A percentile compares a stretch with the other conserved stretches of the same genome.
Conservation (phyloP, 306 rosid species). For the Pterocarpus santalinus region DNA sequence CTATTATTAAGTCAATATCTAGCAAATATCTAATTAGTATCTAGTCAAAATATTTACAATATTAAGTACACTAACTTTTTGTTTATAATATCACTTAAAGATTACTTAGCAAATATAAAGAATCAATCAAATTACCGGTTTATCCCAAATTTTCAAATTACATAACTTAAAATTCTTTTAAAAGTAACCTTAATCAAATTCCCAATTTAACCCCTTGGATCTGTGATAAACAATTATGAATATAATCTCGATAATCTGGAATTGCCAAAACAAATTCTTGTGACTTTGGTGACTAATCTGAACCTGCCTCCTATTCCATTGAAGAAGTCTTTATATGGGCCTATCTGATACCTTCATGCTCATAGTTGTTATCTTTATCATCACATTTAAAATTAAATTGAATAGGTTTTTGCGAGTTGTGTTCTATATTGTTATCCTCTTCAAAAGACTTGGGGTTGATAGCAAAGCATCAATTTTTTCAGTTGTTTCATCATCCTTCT, state of each 20-base stretch:
- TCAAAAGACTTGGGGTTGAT: slow-evolving; percentile 78
- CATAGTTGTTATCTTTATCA: slow-evolving; percentile 47
- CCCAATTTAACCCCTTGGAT: no score
- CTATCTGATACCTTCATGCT: slow-evolving; percentile 46
- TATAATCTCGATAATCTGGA: slow-evolving; percentile 63
- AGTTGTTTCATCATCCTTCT: slow-evolving; percentile 75
- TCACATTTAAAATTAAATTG: slow-evolving; percentile 76
- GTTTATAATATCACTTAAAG: no score
- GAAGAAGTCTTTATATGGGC: slow-evolving; percentile 46
- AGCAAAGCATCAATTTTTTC: slow-evolving; percentile 58
- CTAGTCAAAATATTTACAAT: no score
- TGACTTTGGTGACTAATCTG: slow-evolving; percentile 38
- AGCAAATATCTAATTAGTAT: no score
- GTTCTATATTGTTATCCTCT: slow-evolving; percentile 66
- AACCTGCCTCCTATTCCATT: slow-evolving; percentile 43
- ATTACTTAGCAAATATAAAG: no score
- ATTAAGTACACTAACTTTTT: no score
- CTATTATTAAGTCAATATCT: no score
- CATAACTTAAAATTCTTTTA: no score
- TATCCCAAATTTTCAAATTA: no score
- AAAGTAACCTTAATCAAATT: no score
- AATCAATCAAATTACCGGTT: no score
- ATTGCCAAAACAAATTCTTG: slow-evolving; percentile 59
- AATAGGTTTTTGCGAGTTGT: slow-evolving; percentile 71
- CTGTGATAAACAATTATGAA: no score